Evolutionary conservation across 2,329 filamentous ascomycete genomes (phyloP).

Genomic region (Alternaria longipes): DNA sequence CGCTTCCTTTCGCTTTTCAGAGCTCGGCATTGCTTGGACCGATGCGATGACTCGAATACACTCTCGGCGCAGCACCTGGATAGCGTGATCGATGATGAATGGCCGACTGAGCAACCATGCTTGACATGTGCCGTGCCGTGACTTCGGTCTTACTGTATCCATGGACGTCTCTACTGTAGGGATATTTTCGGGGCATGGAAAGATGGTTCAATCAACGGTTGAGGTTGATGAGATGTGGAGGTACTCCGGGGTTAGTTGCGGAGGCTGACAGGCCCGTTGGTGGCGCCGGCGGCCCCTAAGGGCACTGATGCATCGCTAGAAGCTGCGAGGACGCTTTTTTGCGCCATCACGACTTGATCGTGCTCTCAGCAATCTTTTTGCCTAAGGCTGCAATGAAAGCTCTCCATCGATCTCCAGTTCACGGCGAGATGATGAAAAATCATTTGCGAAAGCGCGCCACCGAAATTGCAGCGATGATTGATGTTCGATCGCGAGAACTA

Average conservation of each 20-base stretch:
- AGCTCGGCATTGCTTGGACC: conserved; percentile 6
- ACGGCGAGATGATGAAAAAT: not conserved
- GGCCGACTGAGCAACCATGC: not conserved
- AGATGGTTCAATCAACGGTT: not conserved
- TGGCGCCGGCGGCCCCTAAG: not conserved
- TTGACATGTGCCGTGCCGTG: conserved; percentile 2
- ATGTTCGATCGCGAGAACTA: not conserved
- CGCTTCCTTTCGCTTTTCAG: conserved; percentile 2
- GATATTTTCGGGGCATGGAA: not conserved
- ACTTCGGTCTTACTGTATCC: not conserved
- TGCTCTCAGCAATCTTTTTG: not conserved
- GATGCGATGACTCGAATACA: not conserved
- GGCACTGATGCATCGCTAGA: conserved; percentile 2
- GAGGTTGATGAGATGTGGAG: conserved; percentile 1
- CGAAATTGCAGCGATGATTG: not conserved
- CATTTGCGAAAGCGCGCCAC: not conserved
- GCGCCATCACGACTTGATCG: not conserved
- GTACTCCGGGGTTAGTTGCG: conserved; percentile 5
- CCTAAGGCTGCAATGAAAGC: not conserved
- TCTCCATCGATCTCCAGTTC: not conserved
- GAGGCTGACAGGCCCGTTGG: conserved; percentile 1
- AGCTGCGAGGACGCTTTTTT: conserved; percentile 6
- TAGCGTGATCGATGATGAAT: not conserved
- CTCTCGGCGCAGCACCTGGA: conserved; percentile 1
- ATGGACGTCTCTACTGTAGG: not conserved